phyloP scores from a whole-genome alignment of 345 rosid genomes.

The Eucalyptus cloeziana region DNA sequence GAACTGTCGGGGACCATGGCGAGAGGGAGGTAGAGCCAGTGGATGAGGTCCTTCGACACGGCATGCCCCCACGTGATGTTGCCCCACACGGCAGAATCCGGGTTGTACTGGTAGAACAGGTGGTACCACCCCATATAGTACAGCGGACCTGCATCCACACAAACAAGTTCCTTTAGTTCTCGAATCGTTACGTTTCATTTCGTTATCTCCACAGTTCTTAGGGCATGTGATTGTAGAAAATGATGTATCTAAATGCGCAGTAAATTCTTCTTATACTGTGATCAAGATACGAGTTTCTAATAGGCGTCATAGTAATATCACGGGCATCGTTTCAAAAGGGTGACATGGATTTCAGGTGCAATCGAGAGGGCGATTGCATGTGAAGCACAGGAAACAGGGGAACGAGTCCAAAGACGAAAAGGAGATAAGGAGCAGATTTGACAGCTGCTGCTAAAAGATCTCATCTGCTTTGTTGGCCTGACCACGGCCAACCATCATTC shows the following conservation, averaged over 20 bases:
- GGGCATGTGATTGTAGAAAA: neutral
- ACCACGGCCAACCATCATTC: neutral
- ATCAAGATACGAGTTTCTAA: neutral
- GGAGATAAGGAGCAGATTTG: neutral
- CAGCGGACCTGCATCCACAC: constrained; percentile 47
- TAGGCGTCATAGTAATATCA: neutral
- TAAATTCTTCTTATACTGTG: neutral
- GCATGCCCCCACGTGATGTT: constrained; percentile 98
- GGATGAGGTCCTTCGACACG: constrained; percentile 74
- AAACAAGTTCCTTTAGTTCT: neutral
- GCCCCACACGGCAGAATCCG: constrained; percentile 87
- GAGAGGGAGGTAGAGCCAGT: constrained; percentile 81
- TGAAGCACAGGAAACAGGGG: neutral
- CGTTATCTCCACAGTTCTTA: neutral
- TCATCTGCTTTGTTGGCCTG: neutral
- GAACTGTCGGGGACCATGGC: constrained; percentile 71
- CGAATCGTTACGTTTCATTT: neutral
- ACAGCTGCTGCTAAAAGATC: neutral
- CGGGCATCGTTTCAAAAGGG: neutral
- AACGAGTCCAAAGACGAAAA: neutral
- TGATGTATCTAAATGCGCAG: neutral
- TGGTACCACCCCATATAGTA: constrained; percentile 82
- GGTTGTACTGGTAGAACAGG: constrained; percentile 90
- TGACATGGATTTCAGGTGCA: neutral
- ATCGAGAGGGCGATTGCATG: neutral